Conservation (phyloP, 495 filamentous ascomycete species). For the Rostrohypoxylon terebratum region DNA sequence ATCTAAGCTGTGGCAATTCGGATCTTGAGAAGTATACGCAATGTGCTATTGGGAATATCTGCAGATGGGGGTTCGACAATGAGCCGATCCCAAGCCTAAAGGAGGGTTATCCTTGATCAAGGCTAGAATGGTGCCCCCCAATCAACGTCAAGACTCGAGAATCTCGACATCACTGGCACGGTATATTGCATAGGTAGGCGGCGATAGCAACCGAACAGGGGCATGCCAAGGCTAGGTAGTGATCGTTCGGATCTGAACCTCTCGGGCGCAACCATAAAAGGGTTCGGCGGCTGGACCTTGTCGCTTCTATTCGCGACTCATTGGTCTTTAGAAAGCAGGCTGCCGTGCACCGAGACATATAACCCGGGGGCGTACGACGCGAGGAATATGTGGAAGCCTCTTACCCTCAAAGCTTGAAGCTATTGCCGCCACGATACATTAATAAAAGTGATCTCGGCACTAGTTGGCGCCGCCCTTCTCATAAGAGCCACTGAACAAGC, state of each 20-base stretch:
- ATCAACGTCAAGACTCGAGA: constrained; percentile 26
- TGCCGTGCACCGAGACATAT: constrained; percentile 45
- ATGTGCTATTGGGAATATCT: background rate
- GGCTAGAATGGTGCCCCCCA: background rate
- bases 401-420: constrained; percentile 3
- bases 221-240: background rate
- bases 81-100: constrained; percentile 6
- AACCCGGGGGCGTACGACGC: constrained; percentile 28
- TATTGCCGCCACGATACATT: constrained; percentile 10
- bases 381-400: constrained; percentile 8
- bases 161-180: constrained; percentile 20
- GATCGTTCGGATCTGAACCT: constrained; percentile 10
- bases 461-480: background rate
- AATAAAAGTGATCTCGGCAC: background rate
- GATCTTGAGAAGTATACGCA: constrained; percentile 20
- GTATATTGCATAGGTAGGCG: constrained; percentile 31
- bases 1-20: background rate
- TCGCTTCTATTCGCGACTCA: constrained; percentile 46
- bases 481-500: background rate
- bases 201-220: constrained; percentile 8
- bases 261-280: constrained; percentile 21
- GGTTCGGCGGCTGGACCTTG: constrained; percentile 25
- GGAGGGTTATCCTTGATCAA: constrained; percentile 13
- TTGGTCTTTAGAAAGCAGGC: constrained; percentile 40
- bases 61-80: background rate